phyloP scores from a whole-genome alignment of 2,329 filamentous ascomycete species.

The Cercospora sp. region DNA sequence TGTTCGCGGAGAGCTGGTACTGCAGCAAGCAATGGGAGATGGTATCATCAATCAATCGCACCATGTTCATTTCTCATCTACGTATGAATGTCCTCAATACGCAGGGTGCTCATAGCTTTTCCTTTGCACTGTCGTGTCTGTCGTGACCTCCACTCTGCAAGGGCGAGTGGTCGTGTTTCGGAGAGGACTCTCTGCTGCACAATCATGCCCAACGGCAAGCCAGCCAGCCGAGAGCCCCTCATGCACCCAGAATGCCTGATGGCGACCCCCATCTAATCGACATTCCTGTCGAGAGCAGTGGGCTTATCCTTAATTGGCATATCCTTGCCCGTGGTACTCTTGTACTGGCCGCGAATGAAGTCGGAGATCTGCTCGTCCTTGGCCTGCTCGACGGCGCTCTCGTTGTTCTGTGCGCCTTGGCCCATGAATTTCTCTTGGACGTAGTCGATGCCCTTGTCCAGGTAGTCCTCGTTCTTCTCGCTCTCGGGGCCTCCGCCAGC shows the following conservation, averaged over 20 bases:
- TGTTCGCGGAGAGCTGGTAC: background rate
- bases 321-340: slow-evolving; percentile 65
- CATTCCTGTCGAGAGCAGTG: slow-evolving; percentile 16
- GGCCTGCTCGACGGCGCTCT: slow-evolving; percentile 70
- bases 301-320: slow-evolving; percentile 68
- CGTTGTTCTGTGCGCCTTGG: slow-evolving; percentile 69
- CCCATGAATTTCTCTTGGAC: slow-evolving; percentile 75
- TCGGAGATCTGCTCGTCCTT: slow-evolving; percentile 80
- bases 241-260: background rate
- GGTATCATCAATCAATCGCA: background rate
- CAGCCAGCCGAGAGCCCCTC: too few species aligned
- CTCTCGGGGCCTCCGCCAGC: slow-evolving; percentile 72
- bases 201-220: background rate
- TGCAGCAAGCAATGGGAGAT: background rate
- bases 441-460: slow-evolving; percentile 80
- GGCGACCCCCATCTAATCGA: slow-evolving; percentile 1
- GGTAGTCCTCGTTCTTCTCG: slow-evolving; percentile 73
- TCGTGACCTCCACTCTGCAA: background rate
- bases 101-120: background rate
- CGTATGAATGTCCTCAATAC: slow-evolving; percentile 6
- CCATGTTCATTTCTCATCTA: slow-evolving; percentile 3
- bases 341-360: slow-evolving; percentile 70
- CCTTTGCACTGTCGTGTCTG: background rate
- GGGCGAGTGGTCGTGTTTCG: background rate
- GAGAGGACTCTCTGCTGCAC: background rate